A percentile compares a stretch with the other conserved stretches of the same genome.
phyloP scores from a whole-genome alignment of 2,329 filamentous ascomycete genomes.

The Talaromyces sp. region DNA sequence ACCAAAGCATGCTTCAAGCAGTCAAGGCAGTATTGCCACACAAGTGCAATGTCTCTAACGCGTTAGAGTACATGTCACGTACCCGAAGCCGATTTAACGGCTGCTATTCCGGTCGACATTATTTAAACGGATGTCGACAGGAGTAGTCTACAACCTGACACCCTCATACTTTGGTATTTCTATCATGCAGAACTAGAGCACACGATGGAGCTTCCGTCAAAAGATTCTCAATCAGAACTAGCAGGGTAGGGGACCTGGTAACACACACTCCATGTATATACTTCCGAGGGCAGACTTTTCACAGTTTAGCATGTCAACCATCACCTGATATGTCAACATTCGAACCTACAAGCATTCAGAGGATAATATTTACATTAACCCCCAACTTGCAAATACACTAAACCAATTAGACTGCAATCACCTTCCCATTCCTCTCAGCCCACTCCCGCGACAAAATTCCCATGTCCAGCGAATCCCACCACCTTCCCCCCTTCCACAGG shows the following conservation, averaged over 20 bases:
- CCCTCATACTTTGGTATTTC: background rate
- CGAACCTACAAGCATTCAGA: background rate
- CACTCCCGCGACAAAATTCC: background rate
- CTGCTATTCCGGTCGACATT: background rate
- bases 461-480: constrained; percentile 2
- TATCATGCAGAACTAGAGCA: background rate
- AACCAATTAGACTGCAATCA: background rate
- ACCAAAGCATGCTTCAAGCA: background rate
- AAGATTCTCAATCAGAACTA: background rate
- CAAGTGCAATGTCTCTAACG: background rate
- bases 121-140: background rate
- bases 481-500: background rate
- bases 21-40: background rate
- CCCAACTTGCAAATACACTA: background rate
- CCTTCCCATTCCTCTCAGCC: background rate
- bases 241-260: background rate
- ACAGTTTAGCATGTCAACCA: background rate
- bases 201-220: background rate
- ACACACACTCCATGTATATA: background rate
- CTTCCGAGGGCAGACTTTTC: background rate
- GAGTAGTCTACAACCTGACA: background rate
- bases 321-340: background rate
- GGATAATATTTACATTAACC: background rate
- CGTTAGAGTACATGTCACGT: background rate
- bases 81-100: background rate